Conservation (phyloP, 225 moss, liverwort and hornwort species). For the Takakia lepidozioides region DNA sequence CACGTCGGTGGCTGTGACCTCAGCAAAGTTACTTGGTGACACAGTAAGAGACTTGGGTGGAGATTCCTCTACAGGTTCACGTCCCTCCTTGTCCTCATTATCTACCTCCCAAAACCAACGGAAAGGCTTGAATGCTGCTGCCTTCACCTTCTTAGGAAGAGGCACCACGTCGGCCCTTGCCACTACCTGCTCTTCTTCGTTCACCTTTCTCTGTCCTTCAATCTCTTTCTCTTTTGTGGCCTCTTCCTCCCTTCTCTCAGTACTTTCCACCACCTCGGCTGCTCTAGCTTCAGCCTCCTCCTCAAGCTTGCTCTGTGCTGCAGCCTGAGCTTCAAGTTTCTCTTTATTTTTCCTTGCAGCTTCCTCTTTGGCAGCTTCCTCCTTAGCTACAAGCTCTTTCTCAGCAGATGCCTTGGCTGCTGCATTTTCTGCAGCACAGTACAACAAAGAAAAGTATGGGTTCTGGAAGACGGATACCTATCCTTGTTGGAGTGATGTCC, state of each 20-base stretch:
- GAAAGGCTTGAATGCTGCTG: no score
- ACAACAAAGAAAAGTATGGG: no score
- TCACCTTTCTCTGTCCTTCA: neutral
- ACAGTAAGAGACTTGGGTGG: no score
- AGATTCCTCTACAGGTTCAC: no score
- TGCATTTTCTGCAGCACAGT: slow-evolving; percentile 3
- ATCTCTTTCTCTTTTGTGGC: slow-evolving; percentile 2
- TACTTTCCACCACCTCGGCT: slow-evolving; percentile 4
- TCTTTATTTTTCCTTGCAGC: slow-evolving; percentile 1
- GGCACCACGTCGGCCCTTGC: slow-evolving; percentile 3
- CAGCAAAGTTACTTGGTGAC: no score
- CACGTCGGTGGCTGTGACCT: no score
- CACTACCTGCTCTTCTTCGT: slow-evolving; percentile 10
- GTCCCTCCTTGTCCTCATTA: no score
- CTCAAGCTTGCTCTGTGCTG: slow-evolving; percentile 8
- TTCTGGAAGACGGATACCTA: no score
- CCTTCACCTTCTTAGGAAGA: slow-evolving; percentile 2
- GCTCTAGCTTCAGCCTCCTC: slow-evolving; percentile 7
- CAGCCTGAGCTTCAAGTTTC: slow-evolving; percentile 10
- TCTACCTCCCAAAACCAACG: no score
- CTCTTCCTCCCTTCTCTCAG: slow-evolving; percentile 1
- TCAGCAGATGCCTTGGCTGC: slow-evolving; percentile 1
- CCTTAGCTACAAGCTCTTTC: slow-evolving; percentile 1
- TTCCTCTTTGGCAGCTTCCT: no score
- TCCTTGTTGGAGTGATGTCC: no score